A percentile compares a stretch with the other conserved stretches of the same genome.
phyloP scores from a whole-genome alignment of 768 basidiomycete genomes.

The Tephrocybe sp. region DNA sequence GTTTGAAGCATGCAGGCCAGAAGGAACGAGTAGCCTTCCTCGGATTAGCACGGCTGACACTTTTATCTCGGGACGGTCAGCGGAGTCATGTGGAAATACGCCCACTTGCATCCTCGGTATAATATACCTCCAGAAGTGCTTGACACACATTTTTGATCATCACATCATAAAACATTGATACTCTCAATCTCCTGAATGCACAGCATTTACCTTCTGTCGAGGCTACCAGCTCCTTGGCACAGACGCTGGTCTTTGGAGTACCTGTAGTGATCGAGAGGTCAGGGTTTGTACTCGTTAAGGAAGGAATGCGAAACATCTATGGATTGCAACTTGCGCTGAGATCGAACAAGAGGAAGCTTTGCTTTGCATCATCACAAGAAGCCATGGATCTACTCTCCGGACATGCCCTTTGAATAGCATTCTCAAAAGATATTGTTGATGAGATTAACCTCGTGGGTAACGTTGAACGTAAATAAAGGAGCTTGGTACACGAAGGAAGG shows the following conservation, averaged over 20 bases:
- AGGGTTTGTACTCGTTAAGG: no score
- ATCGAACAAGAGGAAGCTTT: no score
- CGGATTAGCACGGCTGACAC: neutral
- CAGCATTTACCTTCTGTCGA: neutral
- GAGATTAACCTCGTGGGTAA: no score
- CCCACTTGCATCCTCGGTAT: neutral
- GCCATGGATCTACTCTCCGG: no score
- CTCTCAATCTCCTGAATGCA: neutral
- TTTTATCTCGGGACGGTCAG: conserved; percentile 8
- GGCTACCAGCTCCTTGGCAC: neutral
- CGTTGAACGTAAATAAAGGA: no score
- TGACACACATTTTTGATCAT: neutral
- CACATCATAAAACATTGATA: conserved; percentile 5
- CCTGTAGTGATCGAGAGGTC: no score
- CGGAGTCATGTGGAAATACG: conserved; percentile 12
- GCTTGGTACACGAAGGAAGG: neutral
- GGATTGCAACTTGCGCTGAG: no score
- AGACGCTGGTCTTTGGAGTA: neutral
- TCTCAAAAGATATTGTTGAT: no score
- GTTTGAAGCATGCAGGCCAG: conserved; percentile 5
- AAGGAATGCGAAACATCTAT: no score
- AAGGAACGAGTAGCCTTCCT: neutral
- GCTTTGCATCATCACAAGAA: no score
- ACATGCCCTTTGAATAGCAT: no score
- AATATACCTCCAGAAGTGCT: neutral